These are phyloP conservation scores for Diaporthe sp. DNA, from an alignment of 2,329 filamentous ascomycete genomes.

Conservation along the genomic window DNA sequence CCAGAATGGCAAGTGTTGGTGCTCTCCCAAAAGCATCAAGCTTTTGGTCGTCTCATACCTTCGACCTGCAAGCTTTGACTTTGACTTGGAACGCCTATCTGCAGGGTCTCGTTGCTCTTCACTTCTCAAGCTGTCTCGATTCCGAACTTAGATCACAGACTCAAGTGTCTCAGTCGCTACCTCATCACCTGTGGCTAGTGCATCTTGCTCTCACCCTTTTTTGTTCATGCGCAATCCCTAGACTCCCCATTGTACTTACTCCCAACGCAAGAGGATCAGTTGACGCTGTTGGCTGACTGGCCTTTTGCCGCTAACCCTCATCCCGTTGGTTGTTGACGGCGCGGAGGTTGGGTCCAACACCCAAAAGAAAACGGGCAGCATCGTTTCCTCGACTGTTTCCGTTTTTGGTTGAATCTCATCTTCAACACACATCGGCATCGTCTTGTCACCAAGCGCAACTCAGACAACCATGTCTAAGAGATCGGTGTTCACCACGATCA, in stretches of 20 bases:
- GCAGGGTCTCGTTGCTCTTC: neutral
- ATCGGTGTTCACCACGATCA: constrained; percentile 81
- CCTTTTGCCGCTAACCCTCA: constrained; percentile 4
- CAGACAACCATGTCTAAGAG: constrained; percentile 73
- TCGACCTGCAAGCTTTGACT: neutral
- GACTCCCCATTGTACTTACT: neutral
- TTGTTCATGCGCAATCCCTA: neutral
- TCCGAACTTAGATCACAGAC: neutral
- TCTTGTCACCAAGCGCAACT: too few relatives aligned
- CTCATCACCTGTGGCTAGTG: neutral
- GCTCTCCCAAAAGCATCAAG: neutral
- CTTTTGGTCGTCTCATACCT: neutral
- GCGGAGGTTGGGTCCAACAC: neutral
- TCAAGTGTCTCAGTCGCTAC: neutral
- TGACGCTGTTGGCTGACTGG: constrained; percentile 9
- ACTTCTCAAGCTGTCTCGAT: neutral
- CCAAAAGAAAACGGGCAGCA: neutral
- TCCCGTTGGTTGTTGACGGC: constrained; percentile 20
- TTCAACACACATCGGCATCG: neutral
- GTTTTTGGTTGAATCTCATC: neutral
- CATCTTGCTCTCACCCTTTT: neutral
- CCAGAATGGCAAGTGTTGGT: neutral
- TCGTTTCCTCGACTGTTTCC: neutral
- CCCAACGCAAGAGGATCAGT: neutral
- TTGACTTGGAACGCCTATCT: neutral